A percentile compares a stretch with the other conserved stretches of the same genome.
Evolutionary conservation across 371 early-diverging fungal species (phyloP).

Genomic region (Mucor mucedo): DNA sequence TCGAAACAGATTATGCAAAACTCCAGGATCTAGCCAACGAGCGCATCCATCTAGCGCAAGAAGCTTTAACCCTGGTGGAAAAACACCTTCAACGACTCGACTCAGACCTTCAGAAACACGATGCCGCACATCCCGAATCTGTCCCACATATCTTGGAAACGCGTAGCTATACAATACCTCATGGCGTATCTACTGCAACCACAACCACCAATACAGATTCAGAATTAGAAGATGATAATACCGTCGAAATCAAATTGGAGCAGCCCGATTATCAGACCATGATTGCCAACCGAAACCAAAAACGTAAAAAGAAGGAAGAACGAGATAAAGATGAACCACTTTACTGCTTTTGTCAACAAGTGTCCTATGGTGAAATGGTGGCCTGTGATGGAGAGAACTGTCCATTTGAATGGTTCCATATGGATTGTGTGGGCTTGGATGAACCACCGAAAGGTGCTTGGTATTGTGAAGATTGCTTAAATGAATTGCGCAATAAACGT

Average conservation of each 20-base stretch:
- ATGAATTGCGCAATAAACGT: constrained; percentile 52
- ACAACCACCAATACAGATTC: constrained; percentile 10
- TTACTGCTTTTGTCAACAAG: constrained; percentile 94
- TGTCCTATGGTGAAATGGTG: constrained; percentile 98
- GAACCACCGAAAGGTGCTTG: constrained; percentile 89
- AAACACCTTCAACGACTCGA: constrained; percentile 38
- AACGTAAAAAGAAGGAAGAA: constrained; percentile 41
- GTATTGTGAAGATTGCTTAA: constrained; percentile 83
- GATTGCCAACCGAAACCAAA: constrained; percentile 35
- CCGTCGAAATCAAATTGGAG: constrained; percentile 19
- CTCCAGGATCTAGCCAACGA: constrained; percentile 48
- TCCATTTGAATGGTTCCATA: constrained; percentile 93
- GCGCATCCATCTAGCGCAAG: constrained; percentile 49
- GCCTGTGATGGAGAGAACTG: constrained; percentile 92
- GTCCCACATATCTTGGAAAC: constrained; percentile 8
- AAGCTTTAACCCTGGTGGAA: constrained; percentile 47
- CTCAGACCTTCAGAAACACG: constrained; percentile 45
- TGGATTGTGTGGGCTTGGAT: constrained; percentile 87
- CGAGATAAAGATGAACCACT: constrained; percentile 75
- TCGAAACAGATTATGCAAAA: constrained; percentile 48
- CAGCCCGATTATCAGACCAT: constrained; percentile 21
- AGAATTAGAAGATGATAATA: constrained; percentile 32
- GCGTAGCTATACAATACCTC: constrained; percentile 29
- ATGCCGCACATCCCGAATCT: constrained; percentile 32
- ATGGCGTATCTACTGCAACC: constrained; percentile 13